These are phyloP conservation scores for Colletotrichum spinosum DNA, from an alignment of 2,329 filamentous ascomycete species.

Conservation along the genomic window DNA sequence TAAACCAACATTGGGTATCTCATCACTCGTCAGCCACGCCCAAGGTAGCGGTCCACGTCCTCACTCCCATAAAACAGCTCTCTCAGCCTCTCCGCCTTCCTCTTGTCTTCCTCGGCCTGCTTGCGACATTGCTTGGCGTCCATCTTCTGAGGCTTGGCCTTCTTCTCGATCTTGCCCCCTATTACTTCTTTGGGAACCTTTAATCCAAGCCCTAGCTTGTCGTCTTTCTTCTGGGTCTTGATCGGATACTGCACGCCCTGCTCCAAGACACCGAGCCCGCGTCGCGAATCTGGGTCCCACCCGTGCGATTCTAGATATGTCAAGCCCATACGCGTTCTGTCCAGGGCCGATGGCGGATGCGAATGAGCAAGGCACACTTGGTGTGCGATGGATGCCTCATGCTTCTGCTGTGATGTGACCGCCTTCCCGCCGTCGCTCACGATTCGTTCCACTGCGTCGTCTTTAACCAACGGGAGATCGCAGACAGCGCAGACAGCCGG, in stretches of 20 bases:
- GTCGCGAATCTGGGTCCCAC: conserved; percentile 79
- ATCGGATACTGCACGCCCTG: conserved; percentile 83
- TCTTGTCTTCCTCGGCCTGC: conserved; percentile 70
- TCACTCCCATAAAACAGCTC: conserved; percentile 79
- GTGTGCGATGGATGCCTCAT: conserved; percentile 75
- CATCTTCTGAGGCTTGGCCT: conserved; percentile 61
- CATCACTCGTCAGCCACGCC: conserved; percentile 42
- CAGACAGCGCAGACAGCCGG: conserved; percentile 49
- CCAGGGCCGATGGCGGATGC: conserved; percentile 77
- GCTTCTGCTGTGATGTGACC: conserved; percentile 47
- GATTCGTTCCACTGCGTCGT: conserved; percentile 19
- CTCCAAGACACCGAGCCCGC: conserved; percentile 77
- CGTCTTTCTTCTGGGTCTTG: conserved; percentile 77
- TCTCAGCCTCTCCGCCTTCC: conserved; percentile 71
- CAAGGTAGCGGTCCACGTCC: conserved; percentile 82
- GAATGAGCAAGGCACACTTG: conserved; percentile 77
- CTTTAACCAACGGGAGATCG: conserved; percentile 47
- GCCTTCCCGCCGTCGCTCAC: conserved; percentile 36
- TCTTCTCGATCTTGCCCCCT: conserved; percentile 52
- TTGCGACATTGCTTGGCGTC: conserved; percentile 79
- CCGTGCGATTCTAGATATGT: conserved; percentile 74
- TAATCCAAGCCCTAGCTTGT: conserved; percentile 79
- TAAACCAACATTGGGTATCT: conserved; percentile 16
- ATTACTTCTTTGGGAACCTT: conserved; percentile 52
- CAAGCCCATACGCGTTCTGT: conserved; percentile 77